Evolutionary conservation across 1,284 basidiomycete genomes (phyloP), one percentile per base, ranked within the genome.

Genomic region (Tausonia pullulans): DNA sequence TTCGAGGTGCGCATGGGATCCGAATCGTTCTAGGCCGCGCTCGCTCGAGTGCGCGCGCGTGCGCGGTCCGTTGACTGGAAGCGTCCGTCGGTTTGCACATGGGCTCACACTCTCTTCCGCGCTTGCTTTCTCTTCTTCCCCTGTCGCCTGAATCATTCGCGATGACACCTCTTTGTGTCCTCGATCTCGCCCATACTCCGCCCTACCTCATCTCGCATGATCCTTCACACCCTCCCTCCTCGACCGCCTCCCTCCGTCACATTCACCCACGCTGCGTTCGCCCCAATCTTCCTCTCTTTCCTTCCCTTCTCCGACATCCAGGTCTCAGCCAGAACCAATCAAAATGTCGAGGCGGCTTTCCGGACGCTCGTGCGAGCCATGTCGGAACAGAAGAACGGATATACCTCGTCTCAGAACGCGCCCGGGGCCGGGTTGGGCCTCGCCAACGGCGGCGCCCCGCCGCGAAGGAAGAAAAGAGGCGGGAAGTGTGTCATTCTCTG

Each of bases 261-360:
- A 40, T 9, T 44, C 41, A 4, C 43, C 11, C 55, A 14, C 13
- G 14, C 27, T 27, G 27, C 27, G 27, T 27, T 27, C 27, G 27
- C 27, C 27, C 27, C 27, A 27, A 27, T n/a, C 43, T 10, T 53
- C 10, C 10, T n/a, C 41, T 40, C 43, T 16, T 11, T 8, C 39
- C 13, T 51, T 39, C 0, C 40, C 27, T 27, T 27, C 27, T 27
- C 27, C 27, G 27, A 14, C 9, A 14, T 9, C 1, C 62, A 63
- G 62, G 49, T 56, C 8, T 63, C 62, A 11, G 96, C 95, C 55
- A 96, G 96, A 80, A 92, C 90, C 61, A 87, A 94, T 60, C 83
- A 88, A 73, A 97, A 98, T 75, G 96, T 99, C 68, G 93, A 98
- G 76, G 83, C 86, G 60, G 84, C 95, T 45, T 99, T 98, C 79